Conservation (phyloP, 164 flowering plant species). For the Annona squamosa region DNA sequence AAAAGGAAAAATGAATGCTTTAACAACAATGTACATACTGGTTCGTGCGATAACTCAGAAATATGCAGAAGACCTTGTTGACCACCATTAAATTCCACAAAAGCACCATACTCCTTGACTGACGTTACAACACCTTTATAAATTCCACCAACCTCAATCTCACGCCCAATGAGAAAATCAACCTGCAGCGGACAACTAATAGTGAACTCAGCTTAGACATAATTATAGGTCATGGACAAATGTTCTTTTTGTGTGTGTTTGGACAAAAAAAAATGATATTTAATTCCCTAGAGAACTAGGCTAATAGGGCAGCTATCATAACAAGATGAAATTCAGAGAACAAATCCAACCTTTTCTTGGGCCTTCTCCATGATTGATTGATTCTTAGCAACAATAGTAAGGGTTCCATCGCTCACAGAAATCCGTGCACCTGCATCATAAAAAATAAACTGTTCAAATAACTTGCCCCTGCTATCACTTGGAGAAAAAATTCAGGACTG, state of each 20-base stretch:
- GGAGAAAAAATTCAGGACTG: too few relatives aligned
- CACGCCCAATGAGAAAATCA: constrained; percentile 79
- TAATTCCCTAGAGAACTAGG: not conserved
- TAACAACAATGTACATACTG: constrained; percentile 31
- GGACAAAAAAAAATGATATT: not conserved
- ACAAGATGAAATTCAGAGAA: not conserved
- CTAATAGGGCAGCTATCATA: not conserved
- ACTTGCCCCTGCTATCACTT: not conserved
- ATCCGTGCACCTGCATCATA: constrained; percentile 59
- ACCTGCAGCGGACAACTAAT: constrained; percentile 33
- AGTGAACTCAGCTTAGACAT: not conserved
- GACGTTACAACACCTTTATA: constrained; percentile 82
- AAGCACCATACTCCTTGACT: constrained; percentile 92
- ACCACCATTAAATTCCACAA: constrained; percentile 96
- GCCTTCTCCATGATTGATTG: constrained; percentile 71
- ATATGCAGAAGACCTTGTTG: constrained; percentile 92
- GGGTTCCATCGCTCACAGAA: constrained; percentile 67
- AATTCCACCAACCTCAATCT: constrained; percentile 78
- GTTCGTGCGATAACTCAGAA: constrained; percentile 90
- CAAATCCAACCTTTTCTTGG: constrained; percentile 57
- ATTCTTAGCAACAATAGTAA: constrained; percentile 82
- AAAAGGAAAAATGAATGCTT: not conserved
- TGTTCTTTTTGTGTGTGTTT: not conserved
- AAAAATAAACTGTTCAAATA: not conserved
- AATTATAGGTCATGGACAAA: not conserved